Evolutionary conservation across 2,329 filamentous ascomycete genomes (phyloP).

Genomic region (Xylariales sp.): DNA sequence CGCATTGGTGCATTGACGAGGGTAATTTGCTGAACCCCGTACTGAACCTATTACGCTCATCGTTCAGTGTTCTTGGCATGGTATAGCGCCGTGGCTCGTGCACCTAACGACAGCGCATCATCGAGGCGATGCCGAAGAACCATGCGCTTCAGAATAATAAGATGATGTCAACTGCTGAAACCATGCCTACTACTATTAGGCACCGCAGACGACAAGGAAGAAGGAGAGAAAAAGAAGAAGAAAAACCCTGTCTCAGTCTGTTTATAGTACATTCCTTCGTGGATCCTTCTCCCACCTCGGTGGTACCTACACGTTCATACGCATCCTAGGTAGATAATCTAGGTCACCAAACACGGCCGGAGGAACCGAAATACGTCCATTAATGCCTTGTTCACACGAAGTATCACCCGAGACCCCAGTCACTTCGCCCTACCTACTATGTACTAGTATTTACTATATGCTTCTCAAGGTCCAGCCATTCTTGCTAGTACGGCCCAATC

Average conservation of each 20-base stretch:
- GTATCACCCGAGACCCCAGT: conserved; percentile 4
- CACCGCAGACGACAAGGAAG: not conserved
- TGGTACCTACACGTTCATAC: conserved; percentile 17
- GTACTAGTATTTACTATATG: too few species aligned
- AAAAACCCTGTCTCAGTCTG: conserved; percentile 19
- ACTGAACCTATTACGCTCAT: conserved; percentile 38
- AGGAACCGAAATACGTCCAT: conserved; percentile 36
- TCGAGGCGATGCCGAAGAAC: conserved; percentile 33
- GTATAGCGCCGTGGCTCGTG: conserved; percentile 36
- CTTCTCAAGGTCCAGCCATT: conserved; percentile 7
- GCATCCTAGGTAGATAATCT: not conserved
- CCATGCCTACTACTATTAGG: not conserved
- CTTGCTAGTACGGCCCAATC: conserved; percentile 12
- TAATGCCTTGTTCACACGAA: conserved; percentile 25
- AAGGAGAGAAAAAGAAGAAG: not conserved
- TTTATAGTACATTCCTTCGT: conserved; percentile 22
- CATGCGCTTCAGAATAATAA: conserved; percentile 7
- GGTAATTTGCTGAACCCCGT: conserved; percentile 42
- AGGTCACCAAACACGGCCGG: conserved; percentile 28
- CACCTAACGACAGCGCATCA: conserved; percentile 31
- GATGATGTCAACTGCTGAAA: conserved; percentile 12
- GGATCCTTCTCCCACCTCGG: conserved; percentile 28
- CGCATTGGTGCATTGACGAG: conserved; percentile 48
- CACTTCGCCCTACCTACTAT: not conserved
- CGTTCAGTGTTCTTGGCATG: conserved; percentile 27